These are phyloP conservation scores for Scleroderma citrinum DNA, from an alignment of 768 basidiomycete species.

Conservation along the genomic window DNA sequence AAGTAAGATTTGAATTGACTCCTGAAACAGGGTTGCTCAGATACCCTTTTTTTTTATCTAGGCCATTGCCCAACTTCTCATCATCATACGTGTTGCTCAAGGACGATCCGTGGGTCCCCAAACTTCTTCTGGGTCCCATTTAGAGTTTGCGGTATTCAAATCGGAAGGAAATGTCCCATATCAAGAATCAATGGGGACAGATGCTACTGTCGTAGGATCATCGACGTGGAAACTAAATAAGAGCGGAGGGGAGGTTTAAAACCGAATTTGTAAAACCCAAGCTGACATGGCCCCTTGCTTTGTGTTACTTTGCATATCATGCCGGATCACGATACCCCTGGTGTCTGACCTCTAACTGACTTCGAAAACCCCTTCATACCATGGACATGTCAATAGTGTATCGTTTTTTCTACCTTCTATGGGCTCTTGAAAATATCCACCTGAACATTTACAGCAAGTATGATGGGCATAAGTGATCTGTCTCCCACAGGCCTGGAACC, in stretches of 20 bases:
- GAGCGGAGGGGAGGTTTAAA: not conserved
- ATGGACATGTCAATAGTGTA: too few relatives aligned
- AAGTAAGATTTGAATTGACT: constrained; percentile 14
- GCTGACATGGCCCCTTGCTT: too few relatives aligned
- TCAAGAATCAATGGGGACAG: not conserved
- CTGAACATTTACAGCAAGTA: too few relatives aligned
- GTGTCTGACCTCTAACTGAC: too few relatives aligned
- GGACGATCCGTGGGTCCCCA: constrained; percentile 18
- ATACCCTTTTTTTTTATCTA: constrained; percentile 3
- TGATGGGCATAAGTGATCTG: too few relatives aligned
- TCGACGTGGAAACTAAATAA: not conserved
- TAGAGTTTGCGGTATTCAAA: constrained; percentile 7
- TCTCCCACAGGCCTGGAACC: too few relatives aligned
- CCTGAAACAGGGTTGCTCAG: not conserved
- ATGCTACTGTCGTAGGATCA: not conserved
- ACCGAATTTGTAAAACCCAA: too few relatives aligned
- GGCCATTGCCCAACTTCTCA: constrained; percentile 31
- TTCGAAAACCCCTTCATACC: too few relatives aligned
- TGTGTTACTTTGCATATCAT: too few relatives aligned
- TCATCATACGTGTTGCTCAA: constrained; percentile 31
- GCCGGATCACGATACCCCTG: too few relatives aligned
- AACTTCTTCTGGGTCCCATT: not conserved
- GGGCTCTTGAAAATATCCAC: too few relatives aligned
- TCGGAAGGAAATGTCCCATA: not conserved
- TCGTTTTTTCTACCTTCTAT: too few relatives aligned